Base-by-base conservation (phyloP, 225 moss, liverwort and hornwort species). In the Pseudoscleropodium purum region DNA sequence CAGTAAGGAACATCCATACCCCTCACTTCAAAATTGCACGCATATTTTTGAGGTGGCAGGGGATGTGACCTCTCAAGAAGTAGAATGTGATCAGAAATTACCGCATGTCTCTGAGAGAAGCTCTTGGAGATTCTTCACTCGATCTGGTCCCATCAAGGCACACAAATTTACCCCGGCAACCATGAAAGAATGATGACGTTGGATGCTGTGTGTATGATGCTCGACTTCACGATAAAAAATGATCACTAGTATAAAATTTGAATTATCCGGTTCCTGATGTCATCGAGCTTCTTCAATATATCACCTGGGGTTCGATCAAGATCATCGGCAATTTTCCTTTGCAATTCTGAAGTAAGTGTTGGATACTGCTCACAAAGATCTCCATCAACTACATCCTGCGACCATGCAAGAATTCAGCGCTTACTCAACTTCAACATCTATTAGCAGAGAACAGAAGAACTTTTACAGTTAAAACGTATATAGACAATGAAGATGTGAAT, bases 351-450 rank as follows among this genome's bases (percentile, higher is more conserved):
- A 66, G 95, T 91, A 64, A 97, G 93, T 30, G 97, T 97, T 82
- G 99, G 97, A 78, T 97, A 99, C 89, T 97, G 99, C 88, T 97
- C 99, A 92, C 97, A 99, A 43, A 99, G 95, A 91, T 99, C 99
- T 84, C 99, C 99, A 90, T 97, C 99, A 61, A 99, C 95, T 49
- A 97, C 99, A 91, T 99, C 99, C 97, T 98, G 94, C 84, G 90
- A 78, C 17, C 64, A 30, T 26, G 31, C 21, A 84, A 30, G 86
- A 74, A 57, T 14, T 66, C 74, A 84, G 41, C 29, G 63, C 37
- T 90, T 62, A 45, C 51, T 60, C 52, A 64, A n/a, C 56, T 47
- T 54, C n/a, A 36, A 52, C 36, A 34, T 43, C 17, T 51, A 49
- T 26, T 51, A 26, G 67, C 66, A 41, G 60, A 75, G 13, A 57